Evolutionary conservation across 2,329 filamentous ascomycete genomes (phyloP).

Genomic region (Apiospora marii): DNA sequence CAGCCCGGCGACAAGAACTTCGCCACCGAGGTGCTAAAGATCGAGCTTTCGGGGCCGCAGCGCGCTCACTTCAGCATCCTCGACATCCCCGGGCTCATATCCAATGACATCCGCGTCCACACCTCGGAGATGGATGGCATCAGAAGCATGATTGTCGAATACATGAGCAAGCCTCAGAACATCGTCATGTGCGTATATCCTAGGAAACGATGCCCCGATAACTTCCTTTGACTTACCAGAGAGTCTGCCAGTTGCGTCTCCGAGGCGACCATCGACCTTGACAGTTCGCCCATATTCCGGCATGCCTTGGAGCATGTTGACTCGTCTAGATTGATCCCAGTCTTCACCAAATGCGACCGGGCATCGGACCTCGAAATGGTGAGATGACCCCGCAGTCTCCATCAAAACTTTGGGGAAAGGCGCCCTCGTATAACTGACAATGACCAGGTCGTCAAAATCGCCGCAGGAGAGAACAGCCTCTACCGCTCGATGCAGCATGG

Average conservation of each 20-base stretch:
- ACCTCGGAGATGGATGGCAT: constrained; percentile 41
- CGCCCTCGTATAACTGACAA: neutral
- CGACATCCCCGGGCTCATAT: constrained; percentile 46
- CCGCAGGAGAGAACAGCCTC: constrained; percentile 23
- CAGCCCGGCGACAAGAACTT: constrained; percentile 43
- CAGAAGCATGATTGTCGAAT: constrained; percentile 43
- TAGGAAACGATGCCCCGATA: no score
- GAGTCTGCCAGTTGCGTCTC: constrained; percentile 41
- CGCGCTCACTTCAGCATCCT: constrained; percentile 48
- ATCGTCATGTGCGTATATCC: constrained; percentile 46
- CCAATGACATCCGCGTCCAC: constrained; percentile 37
- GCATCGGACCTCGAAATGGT: constrained; percentile 31
- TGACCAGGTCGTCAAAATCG: constrained; percentile 28
- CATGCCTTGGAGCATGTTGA: constrained; percentile 40
- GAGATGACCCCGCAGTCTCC: neutral
- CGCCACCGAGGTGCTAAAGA: constrained; percentile 46
- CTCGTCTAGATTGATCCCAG: constrained; percentile 43
- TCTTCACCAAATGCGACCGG: constrained; percentile 49
- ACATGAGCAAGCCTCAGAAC: constrained; percentile 46
- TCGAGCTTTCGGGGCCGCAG: constrained; percentile 47
- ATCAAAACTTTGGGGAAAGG: neutral
- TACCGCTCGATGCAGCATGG: constrained; percentile 32
- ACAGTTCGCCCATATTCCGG: constrained; percentile 41
- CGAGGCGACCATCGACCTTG: constrained; percentile 42
- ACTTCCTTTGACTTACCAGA: neutral